phyloP scores from a whole-genome alignment of 2,329 filamentous ascomycete species.

The Penicillium sumatraense region DNA sequence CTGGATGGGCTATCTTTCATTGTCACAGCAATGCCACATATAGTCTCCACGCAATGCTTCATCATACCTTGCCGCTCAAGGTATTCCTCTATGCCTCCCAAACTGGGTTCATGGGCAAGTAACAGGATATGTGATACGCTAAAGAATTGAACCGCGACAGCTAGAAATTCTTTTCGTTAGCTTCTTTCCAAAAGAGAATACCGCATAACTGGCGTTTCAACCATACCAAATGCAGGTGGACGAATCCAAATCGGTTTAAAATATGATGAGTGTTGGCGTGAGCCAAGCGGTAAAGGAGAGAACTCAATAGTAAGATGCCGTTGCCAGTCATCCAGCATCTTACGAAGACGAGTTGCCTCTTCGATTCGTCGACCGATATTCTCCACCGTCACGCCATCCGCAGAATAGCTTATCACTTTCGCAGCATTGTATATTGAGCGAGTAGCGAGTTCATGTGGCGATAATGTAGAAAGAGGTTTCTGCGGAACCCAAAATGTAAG shows the following conservation, averaged over 20 bases:
- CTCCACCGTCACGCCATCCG: slow-evolving; percentile 12
- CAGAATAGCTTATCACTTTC: slow-evolving; percentile 28
- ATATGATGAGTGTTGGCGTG: neutral
- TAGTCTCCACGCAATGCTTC: slow-evolving; percentile 22
- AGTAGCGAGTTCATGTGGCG: slow-evolving; percentile 21
- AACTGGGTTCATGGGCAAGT: slow-evolving; percentile 23
- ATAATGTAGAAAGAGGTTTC: slow-evolving; percentile 17
- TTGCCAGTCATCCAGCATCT: slow-evolving; percentile 31
- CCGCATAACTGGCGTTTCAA: neutral
- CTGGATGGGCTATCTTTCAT: slow-evolving; percentile 30
- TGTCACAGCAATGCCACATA: slow-evolving; percentile 31
- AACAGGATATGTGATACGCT: slow-evolving; percentile 27
- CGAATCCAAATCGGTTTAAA: slow-evolving; percentile 31
- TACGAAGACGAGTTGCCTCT: slow-evolving; percentile 19
- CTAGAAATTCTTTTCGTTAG: slow-evolving; percentile 8
- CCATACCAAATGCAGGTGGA: slow-evolving; percentile 28
- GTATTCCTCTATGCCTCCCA: slow-evolving; percentile 25
- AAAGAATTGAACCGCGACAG: slow-evolving; percentile 28
- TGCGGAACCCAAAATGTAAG: slow-evolving; percentile 31
- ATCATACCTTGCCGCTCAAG: slow-evolving; percentile 23
- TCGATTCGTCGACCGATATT: slow-evolving; percentile 18
- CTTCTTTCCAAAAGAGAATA: neutral
- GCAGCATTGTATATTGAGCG: slow-evolving; percentile 27
- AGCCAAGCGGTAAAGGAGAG: slow-evolving; percentile 23
- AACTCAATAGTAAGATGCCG: slow-evolving; percentile 31